Conservation (phyloP, 148 eudicot genomes). For the Chenopodium berlandieri region DNA sequence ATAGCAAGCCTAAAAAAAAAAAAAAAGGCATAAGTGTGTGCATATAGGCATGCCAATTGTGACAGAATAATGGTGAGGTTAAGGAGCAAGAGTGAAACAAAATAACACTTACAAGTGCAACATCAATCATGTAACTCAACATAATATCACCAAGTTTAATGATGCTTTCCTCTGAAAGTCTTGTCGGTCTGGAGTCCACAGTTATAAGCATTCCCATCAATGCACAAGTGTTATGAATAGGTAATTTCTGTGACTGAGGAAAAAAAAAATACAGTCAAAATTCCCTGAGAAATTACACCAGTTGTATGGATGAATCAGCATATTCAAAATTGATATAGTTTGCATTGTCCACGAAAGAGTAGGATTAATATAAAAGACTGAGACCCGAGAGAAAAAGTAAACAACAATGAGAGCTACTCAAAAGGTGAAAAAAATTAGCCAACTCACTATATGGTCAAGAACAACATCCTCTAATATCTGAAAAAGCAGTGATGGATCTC, state of each 20-base stretch:
- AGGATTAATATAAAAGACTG: not conserved
- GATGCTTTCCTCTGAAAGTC: conserved; percentile 61
- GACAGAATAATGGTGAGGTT: not conserved
- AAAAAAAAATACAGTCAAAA: conserved; percentile 14
- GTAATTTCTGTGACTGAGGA: conserved; percentile 49
- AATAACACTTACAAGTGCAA: conserved; percentile 58
- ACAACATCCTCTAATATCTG: conserved; percentile 65
- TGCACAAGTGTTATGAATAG: conserved; percentile 68
- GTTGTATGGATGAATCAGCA: not conserved
- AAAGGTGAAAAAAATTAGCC: conserved; percentile 9
- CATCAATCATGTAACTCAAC: conserved; percentile 64
- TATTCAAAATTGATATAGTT: not conserved
- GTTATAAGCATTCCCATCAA: conserved; percentile 64
- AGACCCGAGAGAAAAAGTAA: not conserved
- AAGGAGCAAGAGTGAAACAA: not conserved
- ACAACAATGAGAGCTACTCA: not conserved
- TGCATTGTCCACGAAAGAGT: not conserved
- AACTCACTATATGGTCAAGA: conserved; percentile 62
- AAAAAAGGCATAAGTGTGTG: no score
- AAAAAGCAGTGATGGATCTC: conserved; percentile 63
- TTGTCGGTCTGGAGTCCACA: conserved; percentile 57
- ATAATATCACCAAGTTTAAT: conserved; percentile 48
- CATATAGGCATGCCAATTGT: not conserved
- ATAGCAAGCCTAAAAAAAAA: not conserved
- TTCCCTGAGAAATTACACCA: not conserved